Conservation (phyloP, 2,329 filamentous ascomycete species). For the Beauveria pseudobassiana region DNA sequence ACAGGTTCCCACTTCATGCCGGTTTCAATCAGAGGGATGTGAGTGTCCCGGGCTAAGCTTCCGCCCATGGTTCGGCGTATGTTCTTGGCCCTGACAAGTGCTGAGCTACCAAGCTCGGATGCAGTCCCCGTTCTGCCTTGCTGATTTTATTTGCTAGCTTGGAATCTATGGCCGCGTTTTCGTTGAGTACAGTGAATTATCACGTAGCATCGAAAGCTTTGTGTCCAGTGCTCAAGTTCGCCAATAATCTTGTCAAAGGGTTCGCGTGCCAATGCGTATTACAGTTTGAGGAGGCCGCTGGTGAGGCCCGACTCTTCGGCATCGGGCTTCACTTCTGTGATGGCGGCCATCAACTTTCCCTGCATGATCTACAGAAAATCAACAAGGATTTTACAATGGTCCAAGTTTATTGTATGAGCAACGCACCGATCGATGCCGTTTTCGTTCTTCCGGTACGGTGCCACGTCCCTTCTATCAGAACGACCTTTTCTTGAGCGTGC, state of each 20-base stretch:
- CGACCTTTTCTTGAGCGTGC: not conserved
- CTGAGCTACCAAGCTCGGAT: not conserved
- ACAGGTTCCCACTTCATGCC: not conserved
- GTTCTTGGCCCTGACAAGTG: not conserved
- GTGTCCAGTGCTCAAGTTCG: not conserved
- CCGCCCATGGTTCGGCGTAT: not conserved
- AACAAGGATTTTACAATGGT: not conserved
- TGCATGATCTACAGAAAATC: not conserved
- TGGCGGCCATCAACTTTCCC: not conserved
- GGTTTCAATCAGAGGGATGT: not conserved
- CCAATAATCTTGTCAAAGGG: not conserved
- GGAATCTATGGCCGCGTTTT: not conserved
- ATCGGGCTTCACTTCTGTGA: constrained; percentile 30
- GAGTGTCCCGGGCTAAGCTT: not conserved
- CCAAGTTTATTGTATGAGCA: not conserved
- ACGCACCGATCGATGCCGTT: not conserved
- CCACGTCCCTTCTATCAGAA: not conserved
- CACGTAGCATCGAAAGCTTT: not conserved
- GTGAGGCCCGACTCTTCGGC: not conserved
- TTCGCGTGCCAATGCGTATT: not conserved
- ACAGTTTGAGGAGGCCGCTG: not conserved
- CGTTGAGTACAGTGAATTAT: not conserved
- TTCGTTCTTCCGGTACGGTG: not conserved
- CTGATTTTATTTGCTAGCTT: not conserved
- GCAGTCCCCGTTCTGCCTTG: not conserved